Conservation (phyloP, 192 early-diverging fungal species). For the Linnemannia elongata region DNA sequence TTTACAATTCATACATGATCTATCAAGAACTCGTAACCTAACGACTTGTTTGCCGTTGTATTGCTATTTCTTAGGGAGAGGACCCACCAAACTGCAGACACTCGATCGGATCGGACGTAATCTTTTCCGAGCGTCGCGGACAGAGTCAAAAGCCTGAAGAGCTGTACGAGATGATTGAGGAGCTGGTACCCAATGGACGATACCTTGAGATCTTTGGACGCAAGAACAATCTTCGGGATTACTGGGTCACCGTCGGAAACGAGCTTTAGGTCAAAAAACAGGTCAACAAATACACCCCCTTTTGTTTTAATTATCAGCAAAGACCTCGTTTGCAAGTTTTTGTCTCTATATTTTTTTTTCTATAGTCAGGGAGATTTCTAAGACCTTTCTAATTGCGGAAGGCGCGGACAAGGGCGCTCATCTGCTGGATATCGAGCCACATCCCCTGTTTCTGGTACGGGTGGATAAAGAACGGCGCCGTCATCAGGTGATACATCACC, state of each 20-base stretch:
- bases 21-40: background rate
- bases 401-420: conserved; percentile 9
- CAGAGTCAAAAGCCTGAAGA: conserved; percentile 98
- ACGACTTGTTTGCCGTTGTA: background rate
- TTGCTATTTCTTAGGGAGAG: conserved; percentile 60
- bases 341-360: background rate
- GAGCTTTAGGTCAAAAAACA: conserved; percentile 76
- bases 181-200: conserved; percentile 91
- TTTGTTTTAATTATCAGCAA: background rate
- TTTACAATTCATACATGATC: background rate
- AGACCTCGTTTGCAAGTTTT: background rate
- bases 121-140: conserved; percentile 93
- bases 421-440: conserved; percentile 29
- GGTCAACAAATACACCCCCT: background rate
- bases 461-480: conserved; percentile 35
- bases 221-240: conserved; percentile 95
- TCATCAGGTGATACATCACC: conserved; percentile 7
- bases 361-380: background rate
- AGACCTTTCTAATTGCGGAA: background rate
- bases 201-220: conserved; percentile 97
- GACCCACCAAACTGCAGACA: conserved; percentile 80
- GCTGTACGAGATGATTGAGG: conserved; percentile 95
- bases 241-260: conserved; percentile 98
- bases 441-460: conserved; percentile 31
- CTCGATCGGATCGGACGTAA: conserved; percentile 88